Conservation (phyloP, 129 eudicot species). For the Arctium lappa region DNA sequence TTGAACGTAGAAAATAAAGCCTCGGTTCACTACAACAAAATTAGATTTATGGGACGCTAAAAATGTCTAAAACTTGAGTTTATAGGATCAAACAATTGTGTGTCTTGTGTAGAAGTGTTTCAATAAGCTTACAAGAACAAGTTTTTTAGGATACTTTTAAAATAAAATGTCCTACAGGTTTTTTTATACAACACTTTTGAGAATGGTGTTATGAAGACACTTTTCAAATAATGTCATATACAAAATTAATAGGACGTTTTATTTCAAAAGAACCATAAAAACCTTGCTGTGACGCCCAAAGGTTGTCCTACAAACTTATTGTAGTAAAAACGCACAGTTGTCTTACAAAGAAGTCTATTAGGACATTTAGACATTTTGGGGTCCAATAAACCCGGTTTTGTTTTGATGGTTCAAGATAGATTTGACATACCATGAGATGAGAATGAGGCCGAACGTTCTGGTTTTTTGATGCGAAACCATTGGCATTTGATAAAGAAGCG, state of each 20-base stretch:
- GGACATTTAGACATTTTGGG: background rate
- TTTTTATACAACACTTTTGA: too few species aligned
- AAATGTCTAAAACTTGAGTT: background rate
- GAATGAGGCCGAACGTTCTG: constrained; percentile 45
- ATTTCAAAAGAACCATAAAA: too few species aligned
- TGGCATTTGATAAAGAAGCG: constrained; percentile 23
- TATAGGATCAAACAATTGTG: too few species aligned
- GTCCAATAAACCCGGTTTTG: background rate
- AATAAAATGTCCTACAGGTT: too few species aligned
- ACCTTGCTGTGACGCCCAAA: background rate
- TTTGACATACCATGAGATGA: constrained; percentile 31
- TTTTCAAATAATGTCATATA: background rate
- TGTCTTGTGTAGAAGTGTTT: too few species aligned
- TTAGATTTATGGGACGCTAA: background rate
- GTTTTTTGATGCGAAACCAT: constrained; percentile 34
- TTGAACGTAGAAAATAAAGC: too few species aligned
- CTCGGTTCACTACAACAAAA: background rate
- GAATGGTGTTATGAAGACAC: too few species aligned
- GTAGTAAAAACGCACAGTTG: too few species aligned
- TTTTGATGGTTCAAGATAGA: background rate
- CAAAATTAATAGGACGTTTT: background rate
- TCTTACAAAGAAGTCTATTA: background rate
- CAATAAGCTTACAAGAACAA: too few species aligned
- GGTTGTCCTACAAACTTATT: background rate
- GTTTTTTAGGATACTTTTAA: too few species aligned